Evolutionary conservation across 2,329 filamentous ascomycete species (phyloP), one percentile per base, ranked within the genome.

Genomic region (Fusarium sacchari): DNA sequence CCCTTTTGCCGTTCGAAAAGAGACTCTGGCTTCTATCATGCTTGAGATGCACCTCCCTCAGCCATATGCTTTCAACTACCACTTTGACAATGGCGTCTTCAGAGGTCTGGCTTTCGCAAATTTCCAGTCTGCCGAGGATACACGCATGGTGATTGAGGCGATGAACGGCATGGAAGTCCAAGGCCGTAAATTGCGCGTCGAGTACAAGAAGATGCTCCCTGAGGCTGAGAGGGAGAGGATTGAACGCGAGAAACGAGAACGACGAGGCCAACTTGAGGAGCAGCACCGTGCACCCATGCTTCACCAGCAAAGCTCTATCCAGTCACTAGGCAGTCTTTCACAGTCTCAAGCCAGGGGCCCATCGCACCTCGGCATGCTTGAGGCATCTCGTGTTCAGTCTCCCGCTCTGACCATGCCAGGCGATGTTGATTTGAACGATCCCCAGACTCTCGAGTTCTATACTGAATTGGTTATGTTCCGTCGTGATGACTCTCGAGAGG

Each of bases 181-280:
- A 80, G 96, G 96, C 50, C 90, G 96, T 69, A 98, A 98, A 84
- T 86, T 99, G 75, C 90, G 96, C 55, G 96, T 99, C 32, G 96
- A 99, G 83, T 99, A 98, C 86, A 99, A 99, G 88, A 98, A 98
- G 86, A 98, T 99, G 96, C 89, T 99, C 10, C 96, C 96, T 2
- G 90, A 97, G 74, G 94, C 95, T 37, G 96, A 98, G 83, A 90
- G 96, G 59, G 96, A 99, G 83, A 90, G 96, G 44, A 98, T 99
- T 76, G 96, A 99, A 83, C 90, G 96, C 11, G 96, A 98, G 84
- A 99, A 98, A 90, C 90, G 96, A 65, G 96, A 98, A 85, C 93
- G 96, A 77, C 92, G 96, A 59, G 96, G 96, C 55, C 96, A 99
- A 83, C 88, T 99, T 18, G 95, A 99, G 83, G 96, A 99, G 83